Percentiles rank a stretch among this genome's conserved stretches.
Evolutionary conservation across 2,329 filamentous ascomycete genomes (phyloP).

Genomic region (Apiospora kogelbergensis): DNA sequence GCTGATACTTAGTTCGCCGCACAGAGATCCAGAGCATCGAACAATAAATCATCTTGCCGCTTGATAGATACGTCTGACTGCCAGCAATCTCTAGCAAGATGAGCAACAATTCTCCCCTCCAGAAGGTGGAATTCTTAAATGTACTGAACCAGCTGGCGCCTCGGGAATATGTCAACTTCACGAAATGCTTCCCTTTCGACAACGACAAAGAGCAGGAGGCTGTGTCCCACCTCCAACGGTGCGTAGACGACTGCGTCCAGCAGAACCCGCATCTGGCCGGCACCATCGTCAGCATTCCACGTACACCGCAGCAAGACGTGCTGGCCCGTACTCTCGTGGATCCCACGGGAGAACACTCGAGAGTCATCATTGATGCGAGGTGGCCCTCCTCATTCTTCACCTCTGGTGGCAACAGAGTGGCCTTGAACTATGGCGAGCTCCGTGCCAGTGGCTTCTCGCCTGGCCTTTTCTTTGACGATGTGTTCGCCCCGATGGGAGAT

Average conservation of each 20-base stretch:
- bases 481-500: neutral
- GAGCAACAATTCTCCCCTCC: no score
- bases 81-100: neutral
- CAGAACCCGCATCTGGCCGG: conserved; percentile 2
- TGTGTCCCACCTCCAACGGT: neutral
- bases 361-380: neutral
- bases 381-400: neutral
- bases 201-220: neutral
- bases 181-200: neutral
- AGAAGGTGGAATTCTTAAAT: neutral
- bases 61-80: no score
- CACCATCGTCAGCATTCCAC: neutral
- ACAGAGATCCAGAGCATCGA: no score
- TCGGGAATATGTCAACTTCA: neutral
- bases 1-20: no score
- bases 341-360: neutral
- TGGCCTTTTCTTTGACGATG: neutral
- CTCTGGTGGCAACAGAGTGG: neutral
- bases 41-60: no score
- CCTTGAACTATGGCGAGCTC: neutral
- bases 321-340: neutral
- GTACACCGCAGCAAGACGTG: neutral
- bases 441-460: neutral
- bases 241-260: neutral
- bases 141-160: neutral